These are phyloP conservation scores for Arthrobotrys iridis DNA, from an alignment of 2,329 filamentous ascomycete genomes.

Conservation along the genomic window DNA sequence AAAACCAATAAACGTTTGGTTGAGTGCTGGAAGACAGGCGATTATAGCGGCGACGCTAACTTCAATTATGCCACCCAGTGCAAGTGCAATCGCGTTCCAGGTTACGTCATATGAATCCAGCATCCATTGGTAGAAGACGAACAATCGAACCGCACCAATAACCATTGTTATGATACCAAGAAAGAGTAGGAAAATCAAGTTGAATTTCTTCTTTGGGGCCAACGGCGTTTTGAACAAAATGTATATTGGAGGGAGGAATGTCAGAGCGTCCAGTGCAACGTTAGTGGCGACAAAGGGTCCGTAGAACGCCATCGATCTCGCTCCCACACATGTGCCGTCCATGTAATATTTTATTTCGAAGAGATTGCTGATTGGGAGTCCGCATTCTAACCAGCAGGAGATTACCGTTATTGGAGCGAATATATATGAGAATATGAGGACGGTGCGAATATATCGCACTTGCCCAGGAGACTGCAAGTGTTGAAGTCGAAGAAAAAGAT, in stretches of 20 bases:
- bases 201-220: slow-evolving; percentile 27
- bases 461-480: slow-evolving; percentile 20
- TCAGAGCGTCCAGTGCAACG: slow-evolving; percentile 24
- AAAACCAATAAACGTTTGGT: slow-evolving; percentile 18
- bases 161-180: slow-evolving; percentile 27
- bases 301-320: slow-evolving; percentile 32
- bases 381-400: slow-evolving; percentile 33
- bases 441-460: slow-evolving; percentile 5
- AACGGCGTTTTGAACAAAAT: slow-evolving; percentile 24
- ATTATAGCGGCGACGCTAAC: slow-evolving; percentile 33
- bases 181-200: slow-evolving; percentile 28
- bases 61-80: slow-evolving; percentile 33
- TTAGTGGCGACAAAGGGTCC: slow-evolving; percentile 11
- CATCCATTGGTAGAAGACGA: slow-evolving; percentile 36
- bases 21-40: slow-evolving; percentile 37
- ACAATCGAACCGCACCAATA: slow-evolving; percentile 13
- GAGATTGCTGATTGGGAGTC: slow-evolving; percentile 19
- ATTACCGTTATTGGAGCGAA: slow-evolving; percentile 19
- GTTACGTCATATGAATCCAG: slow-evolving; percentile 40
- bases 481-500: slow-evolving; percentile 43
- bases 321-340: slow-evolving; percentile 33
- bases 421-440: slow-evolving; percentile 15
- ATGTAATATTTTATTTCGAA: slow-evolving; percentile 27
- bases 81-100: slow-evolving; percentile 26
- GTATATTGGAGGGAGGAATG: slow-evolving; percentile 33